Evolutionary conservation across 2,329 filamentous ascomycete species (phyloP).

Genomic region (Aureobasidium musti): DNA sequence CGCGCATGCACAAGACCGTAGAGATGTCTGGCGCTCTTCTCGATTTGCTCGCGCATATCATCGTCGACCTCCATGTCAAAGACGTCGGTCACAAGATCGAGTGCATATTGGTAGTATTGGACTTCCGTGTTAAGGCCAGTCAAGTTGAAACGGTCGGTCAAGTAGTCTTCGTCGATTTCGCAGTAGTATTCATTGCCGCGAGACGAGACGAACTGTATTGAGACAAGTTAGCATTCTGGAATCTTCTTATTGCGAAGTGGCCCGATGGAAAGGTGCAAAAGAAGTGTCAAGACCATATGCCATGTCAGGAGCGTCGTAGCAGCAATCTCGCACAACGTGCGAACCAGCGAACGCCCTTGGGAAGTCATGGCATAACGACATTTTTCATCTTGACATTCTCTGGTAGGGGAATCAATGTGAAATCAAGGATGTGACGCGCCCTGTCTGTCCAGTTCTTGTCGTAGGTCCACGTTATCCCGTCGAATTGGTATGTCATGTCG

Average conservation of each 20-base stretch:
- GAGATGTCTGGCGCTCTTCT: conserved; percentile 92
- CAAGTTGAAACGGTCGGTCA: conserved; percentile 97
- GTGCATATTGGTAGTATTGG: conserved; percentile 97
- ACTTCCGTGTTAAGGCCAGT: conserved; percentile 97
- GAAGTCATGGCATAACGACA: neutral
- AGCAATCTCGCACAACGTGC: neutral
- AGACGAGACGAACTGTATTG: conserved; percentile 88
- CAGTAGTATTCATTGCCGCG: conserved; percentile 99
- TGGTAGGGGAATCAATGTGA: neutral
- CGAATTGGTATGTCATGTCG: neutral
- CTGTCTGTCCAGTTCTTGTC: neutral
- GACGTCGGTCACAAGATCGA: conserved; percentile 95
- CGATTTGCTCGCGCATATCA: conserved; percentile 96
- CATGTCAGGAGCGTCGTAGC: neutral
- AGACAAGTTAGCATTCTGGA: neutral
- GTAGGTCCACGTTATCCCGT: neutral
- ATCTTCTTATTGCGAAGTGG: conserved; percentile 3
- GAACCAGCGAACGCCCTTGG: neutral
- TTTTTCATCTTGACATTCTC: neutral
- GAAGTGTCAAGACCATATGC: conserved; percentile 6
- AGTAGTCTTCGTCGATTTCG: conserved; percentile 98
- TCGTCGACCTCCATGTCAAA: conserved; percentile 99
- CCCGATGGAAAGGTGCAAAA: neutral
- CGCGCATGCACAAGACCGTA: conserved; percentile 95
- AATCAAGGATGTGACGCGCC: neutral